Base-by-base conservation (phyloP, 805 yeast species). In the Myxozyma vanderwaltii region DNA sequence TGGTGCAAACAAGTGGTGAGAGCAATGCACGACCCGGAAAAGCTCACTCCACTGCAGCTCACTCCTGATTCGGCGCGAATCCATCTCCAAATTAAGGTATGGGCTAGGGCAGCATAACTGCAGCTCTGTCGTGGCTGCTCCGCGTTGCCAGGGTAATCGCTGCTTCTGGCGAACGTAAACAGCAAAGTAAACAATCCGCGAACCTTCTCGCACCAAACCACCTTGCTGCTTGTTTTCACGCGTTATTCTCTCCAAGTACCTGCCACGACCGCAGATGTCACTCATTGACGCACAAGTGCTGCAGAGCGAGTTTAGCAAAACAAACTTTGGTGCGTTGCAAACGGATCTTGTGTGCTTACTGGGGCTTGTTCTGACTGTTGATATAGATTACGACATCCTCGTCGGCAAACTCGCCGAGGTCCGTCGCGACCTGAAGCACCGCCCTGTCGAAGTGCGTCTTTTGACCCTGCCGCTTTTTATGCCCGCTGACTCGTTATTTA, bases 381-480 rank as follows among this genome's bases (percentile, higher is more conserved):
- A 43, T 10, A 43, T 24, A 41, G 50, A 46, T 23, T 27, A 44
- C 48, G 52, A n/a, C 10, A 35, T 19, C 27, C 47, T 51, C n/a
- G 55, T 51, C 7, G 13, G 29, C 49, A 41, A 23, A 29, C 55
- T 51, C 13, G 12, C 40, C 15, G 49, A 41, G 35, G 36, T 62
- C n/a, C 60, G 65, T 23, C 57, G 49, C 51, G 64, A 54, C 8
- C 48, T 62, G 35, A 62, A 62, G 46, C 65, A 62, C 38, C 63
- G 54, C 23, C 59, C 60, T 7, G 63, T 62, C 3, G 63, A 62
- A 53, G 65, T 61, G 27, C 2, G 49, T 15, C n/a, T 17, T 33
- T 1, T 33, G 43, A 5, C 2, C 6, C 19, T 8, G 21, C 43
- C 8, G 10, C 35, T 19, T 24, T 41, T 29, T 40, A 7, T 39